phyloP scores from a whole-genome alignment of 1,284 basidiomycete genomes.

The Irpex sp. region DNA sequence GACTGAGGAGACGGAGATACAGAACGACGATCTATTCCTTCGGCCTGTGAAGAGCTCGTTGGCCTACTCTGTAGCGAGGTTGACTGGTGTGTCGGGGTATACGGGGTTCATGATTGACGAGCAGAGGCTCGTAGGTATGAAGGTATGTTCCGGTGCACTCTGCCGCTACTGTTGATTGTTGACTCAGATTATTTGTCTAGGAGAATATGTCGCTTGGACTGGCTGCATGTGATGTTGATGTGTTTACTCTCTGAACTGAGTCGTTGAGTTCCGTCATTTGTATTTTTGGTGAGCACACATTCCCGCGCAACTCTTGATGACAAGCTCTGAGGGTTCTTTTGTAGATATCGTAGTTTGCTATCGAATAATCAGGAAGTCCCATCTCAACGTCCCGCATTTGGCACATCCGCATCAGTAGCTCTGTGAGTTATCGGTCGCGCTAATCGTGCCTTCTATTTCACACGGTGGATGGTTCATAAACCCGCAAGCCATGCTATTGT shows the following conservation, averaged over 20 bases:
- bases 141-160: slow-evolving; percentile 19
- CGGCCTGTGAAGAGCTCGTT: slow-evolving; percentile 10
- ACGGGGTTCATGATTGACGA: slow-evolving; percentile 28
- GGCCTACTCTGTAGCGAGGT: slow-evolving; percentile 10
- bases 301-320: too few relatives aligned
- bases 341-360: too few relatives aligned
- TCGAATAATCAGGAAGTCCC: too few relatives aligned
- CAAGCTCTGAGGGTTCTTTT: too few relatives aligned
- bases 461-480: too few relatives aligned
- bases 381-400: too few relatives aligned
- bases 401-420: too few relatives aligned
- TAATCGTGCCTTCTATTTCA: too few relatives aligned
- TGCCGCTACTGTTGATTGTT: neutral
- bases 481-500: too few relatives aligned
- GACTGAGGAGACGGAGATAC: neutral
- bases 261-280: neutral
- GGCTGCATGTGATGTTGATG: slow-evolving; percentile 6
- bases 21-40: slow-evolving; percentile 6
- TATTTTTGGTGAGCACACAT: neutral
- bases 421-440: too few relatives aligned
- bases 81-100: slow-evolving; percentile 12
- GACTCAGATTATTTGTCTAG: neutral
- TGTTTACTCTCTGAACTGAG: slow-evolving; percentile 6
- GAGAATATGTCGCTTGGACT: slow-evolving; percentile 1
- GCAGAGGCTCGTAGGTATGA: slow-evolving; percentile 27